These are phyloP conservation scores for Dipodascopsis uninucleata DNA, from an alignment of 805 yeast genomes.

Conservation along the genomic window DNA sequence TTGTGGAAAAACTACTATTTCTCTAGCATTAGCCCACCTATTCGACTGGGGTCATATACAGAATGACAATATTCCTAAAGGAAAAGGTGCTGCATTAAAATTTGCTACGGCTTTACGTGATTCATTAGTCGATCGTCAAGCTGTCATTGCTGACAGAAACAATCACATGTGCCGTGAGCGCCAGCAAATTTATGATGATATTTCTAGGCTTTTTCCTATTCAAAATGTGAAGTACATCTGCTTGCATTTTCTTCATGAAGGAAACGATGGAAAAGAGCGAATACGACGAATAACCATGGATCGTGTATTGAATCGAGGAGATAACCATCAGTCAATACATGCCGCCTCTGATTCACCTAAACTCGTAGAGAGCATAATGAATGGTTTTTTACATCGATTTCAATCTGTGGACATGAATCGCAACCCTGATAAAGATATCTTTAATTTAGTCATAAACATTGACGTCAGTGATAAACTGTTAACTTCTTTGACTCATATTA, in stretches of 20 bases:
- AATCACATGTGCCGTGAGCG: slow-evolving; percentile 75
- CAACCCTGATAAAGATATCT: slow-evolving; percentile 57
- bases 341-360: slow-evolving; percentile 45
- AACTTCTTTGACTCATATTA: slow-evolving; percentile 46
- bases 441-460: slow-evolving; percentile 64
- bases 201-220: slow-evolving; percentile 36
- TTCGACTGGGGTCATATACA: slow-evolving; percentile 75
- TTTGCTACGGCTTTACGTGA: slow-evolving; percentile 32
- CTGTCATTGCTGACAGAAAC: slow-evolving; percentile 76
- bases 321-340: slow-evolving; percentile 82
- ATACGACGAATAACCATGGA: slow-evolving; percentile 46
- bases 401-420: slow-evolving; percentile 49
- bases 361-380: slow-evolving; percentile 60
- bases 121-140: slow-evolving; percentile 41
- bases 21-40: slow-evolving; percentile 53
- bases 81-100: slow-evolving; percentile 16
- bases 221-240: slow-evolving; percentile 59
- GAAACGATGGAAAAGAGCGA: slow-evolving; percentile 2
- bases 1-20: slow-evolving; percentile 88
- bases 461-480: slow-evolving; percentile 49
- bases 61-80: slow-evolving; percentile 65
- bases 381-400: slow-evolving; percentile 66
- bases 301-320: slow-evolving; percentile 70
- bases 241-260: slow-evolving; percentile 56
- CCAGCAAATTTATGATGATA: slow-evolving; percentile 55